Conservation (phyloP, 108 stramenopile species). For the Nitzschia sp. region DNA sequence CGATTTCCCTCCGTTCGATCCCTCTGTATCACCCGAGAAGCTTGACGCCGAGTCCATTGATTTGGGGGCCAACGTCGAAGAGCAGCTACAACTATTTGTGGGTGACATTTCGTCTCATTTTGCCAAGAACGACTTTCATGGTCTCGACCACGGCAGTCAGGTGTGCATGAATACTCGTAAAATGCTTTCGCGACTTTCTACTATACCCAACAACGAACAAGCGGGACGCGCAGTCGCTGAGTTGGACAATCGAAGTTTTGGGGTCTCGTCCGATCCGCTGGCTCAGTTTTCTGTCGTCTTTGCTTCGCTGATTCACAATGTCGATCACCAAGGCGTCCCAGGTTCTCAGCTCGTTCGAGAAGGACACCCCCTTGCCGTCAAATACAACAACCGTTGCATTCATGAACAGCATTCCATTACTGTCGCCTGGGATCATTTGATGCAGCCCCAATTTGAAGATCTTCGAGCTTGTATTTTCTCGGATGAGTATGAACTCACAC, state of each 20-base stretch:
- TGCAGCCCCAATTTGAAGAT: slow-evolving; percentile 32
- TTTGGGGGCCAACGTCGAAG: neutral
- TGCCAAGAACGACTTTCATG: slow-evolving; percentile 40
- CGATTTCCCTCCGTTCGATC: slow-evolving; percentile 13
- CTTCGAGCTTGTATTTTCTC: slow-evolving; percentile 30
- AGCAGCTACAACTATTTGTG: slow-evolving; percentile 32
- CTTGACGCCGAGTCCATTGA: slow-evolving; percentile 11
- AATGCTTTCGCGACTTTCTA: slow-evolving; percentile 31
- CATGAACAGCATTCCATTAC: slow-evolving; percentile 37
- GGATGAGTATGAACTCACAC: slow-evolving; percentile 25
- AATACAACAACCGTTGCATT: slow-evolving; percentile 36
- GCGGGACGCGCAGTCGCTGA: neutral
- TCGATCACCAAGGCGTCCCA: slow-evolving; percentile 47
- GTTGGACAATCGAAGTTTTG: slow-evolving; percentile 26
- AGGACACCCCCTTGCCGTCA: slow-evolving; percentile 18
- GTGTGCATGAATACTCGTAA: slow-evolving; percentile 44
- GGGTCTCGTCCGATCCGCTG: slow-evolving; percentile 42
- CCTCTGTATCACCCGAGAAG: neutral
- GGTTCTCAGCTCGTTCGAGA: slow-evolving; percentile 41
- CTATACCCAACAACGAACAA: neutral
- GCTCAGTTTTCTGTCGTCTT: slow-evolving; percentile 48
- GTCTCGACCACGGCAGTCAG: slow-evolving; percentile 46
- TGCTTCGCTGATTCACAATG: slow-evolving; percentile 40
- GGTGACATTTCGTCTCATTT: slow-evolving; percentile 26
- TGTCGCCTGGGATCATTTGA: slow-evolving; percentile 32